Evolutionary conservation across 2,329 filamentous ascomycete genomes (phyloP), one percentile per base, ranked within the genome.

Genomic region (Pezicula neosporulosa): DNA sequence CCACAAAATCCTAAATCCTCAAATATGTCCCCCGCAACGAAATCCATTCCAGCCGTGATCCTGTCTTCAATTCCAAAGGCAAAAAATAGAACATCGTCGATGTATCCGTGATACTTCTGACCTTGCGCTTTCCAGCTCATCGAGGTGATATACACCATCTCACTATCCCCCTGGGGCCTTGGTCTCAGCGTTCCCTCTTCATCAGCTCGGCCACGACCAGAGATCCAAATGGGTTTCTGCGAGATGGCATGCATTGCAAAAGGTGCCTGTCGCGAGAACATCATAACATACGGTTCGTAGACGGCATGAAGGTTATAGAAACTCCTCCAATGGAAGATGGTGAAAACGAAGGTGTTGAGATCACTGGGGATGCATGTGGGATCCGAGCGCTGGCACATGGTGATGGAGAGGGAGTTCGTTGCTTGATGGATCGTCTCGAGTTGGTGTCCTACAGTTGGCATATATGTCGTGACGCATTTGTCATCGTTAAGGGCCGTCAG

Each of bases 131-230:
- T 81, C 81, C 81, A 85, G 52, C 71, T 78, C 30, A 82, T 75
- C 0, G 73, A 77, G 0, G 78, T 83, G 0, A 83, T 67, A 54
- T 82, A 84, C 27, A 84, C 66, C 78, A 83, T 81, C 57, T 82
- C 77, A 0, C 72, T 74, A 21, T 28, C 42, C 45, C 8, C 49
- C 19, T 10, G 49, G 54, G 10, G 53, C 47, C 54, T 10, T 41
- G 4, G 49, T 24, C 24, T 24, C 15, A 19, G 52, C 8, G 50
- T 41, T 8, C 53, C 60, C n/a, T 53, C 62, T 21, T 68, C 63
- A 1, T 59, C 59, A 46, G 63, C 56, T 10, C 58, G 59, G 16
- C 66, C 60, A 21, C 81, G 69, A 0, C 81, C 81, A 43, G 74
- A 66, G 30, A 83, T 78, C 80, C 80, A 84, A 0, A 82, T 53